Evolutionary conservation across 1,284 basidiomycete species (phyloP).

Genomic region (Melampsora occidentalis): DNA sequence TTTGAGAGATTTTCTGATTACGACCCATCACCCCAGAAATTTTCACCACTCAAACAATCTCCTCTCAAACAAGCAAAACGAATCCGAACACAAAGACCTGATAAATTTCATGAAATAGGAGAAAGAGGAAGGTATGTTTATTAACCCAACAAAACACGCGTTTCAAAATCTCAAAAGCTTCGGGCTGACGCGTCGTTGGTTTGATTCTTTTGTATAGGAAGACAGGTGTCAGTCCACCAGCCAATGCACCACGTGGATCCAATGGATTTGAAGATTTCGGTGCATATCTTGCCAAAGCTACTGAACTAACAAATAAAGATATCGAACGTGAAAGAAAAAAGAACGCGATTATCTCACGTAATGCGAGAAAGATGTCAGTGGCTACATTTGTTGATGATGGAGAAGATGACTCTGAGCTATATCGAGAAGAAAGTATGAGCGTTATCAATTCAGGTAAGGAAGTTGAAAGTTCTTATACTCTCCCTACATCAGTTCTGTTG

Average conservation of each 20-base stretch:
- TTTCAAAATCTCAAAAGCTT: not conserved
- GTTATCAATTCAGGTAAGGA: conserved; percentile 26
- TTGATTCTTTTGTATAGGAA: conserved; percentile 14
- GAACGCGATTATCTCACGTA: conserved; percentile 6
- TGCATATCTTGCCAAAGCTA: conserved; percentile 36
- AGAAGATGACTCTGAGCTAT: conserved; percentile 21
- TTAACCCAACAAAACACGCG: not conserved
- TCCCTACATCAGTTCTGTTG: no score
- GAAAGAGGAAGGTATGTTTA: conserved; percentile 41
- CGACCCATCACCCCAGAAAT: conserved; percentile 18
- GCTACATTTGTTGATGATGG: conserved; percentile 41
- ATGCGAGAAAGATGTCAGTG: conserved; percentile 27
- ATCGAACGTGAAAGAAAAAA: conserved; percentile 32
- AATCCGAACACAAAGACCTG: conserved; percentile 21
- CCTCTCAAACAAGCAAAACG: conserved; percentile 6
- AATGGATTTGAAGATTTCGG: conserved; percentile 42
- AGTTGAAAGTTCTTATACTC: not conserved
- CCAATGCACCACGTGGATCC: conserved; percentile 14
- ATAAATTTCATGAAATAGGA: conserved; percentile 39
- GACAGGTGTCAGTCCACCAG: conserved; percentile 38
- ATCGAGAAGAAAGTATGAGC: conserved; percentile 40
- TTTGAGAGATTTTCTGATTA: conserved; percentile 41
- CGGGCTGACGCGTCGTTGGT: not conserved
- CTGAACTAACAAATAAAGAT: conserved; percentile 35
- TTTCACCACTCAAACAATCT: not conserved